Evolutionary conservation across 2,329 filamentous ascomycete genomes (phyloP), one percentile per base, ranked within the genome.

Genomic region (Aspergillus thermomutatus): DNA sequence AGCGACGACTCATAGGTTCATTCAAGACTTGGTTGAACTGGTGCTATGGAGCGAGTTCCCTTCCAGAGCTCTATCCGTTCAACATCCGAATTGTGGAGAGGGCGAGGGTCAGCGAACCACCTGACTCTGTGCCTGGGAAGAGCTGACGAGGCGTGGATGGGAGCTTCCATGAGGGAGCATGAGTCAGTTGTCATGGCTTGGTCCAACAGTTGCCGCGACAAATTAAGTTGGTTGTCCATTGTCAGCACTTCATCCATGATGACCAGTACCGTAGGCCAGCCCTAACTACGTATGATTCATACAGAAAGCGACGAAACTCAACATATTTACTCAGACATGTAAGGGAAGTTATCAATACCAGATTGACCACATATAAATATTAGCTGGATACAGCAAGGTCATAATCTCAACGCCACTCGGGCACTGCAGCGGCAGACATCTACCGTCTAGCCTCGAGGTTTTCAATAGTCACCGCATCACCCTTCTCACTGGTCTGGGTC

Each of bases 401-500:
- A 45, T 45, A 4, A 23, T 21, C 9, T 10, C 41, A 45, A 19
- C 41, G 21, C 19, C 5, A 17, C 31, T 17, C 7, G 31, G 31
- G 31, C 31, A 37, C 31, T 14, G 14, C 14, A 17, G 14, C 31
- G 14, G 31, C 31, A 17, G 31, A 37, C 31, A 45, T 45, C 8
- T 45, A 45, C 41, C 41, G 41, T 23, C 41, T 19, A 19, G 19
- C 21, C 8, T 67, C 48, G 19, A 31, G 26, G 26, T 21, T 49
- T 21, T 49, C 48, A 21, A 49, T 10, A 8, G 47, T 27, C 8
- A 59, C 59, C 47, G 55, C 59, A 41, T 41, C 23, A 37, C 43
- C 27, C 8, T 34, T 61, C 17, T 68, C 61, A 6, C 14, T 43
- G 40, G 40, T 3, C 6, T 52, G 28, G 26, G 26, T 55, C 14